Percentiles rank a stretch among this genome's conserved stretches.
These are phyloP conservation scores for Vitis cinerea DNA, from an alignment of 164 flowering plant species.

Conservation along the genomic window DNA sequence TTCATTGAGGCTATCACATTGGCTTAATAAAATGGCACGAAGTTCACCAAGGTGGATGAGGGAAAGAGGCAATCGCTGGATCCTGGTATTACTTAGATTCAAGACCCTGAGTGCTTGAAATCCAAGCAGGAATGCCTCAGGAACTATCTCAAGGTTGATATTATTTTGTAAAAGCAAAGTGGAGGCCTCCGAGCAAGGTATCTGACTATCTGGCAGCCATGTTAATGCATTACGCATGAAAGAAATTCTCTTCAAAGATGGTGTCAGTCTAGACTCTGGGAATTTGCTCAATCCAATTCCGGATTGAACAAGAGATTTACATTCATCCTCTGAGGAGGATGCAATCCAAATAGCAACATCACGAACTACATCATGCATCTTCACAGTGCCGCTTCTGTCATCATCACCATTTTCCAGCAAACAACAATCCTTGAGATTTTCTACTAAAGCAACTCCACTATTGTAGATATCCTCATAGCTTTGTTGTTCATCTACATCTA, in stretches of 20 bases:
- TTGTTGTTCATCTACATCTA: slow-evolving; percentile 7
- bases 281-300: slow-evolving; percentile 6
- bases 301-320: slow-evolving; percentile 9
- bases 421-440: slow-evolving; percentile 15
- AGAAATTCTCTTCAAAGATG: slow-evolving; percentile 10
- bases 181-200: slow-evolving; percentile 9
- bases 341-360: slow-evolving; percentile 19
- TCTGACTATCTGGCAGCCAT: neutral
- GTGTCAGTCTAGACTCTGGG: neutral
- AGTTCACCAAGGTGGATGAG: too few relatives aligned
- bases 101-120: slow-evolving; percentile 14
- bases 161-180: slow-evolving; percentile 25
- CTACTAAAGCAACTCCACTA: slow-evolving; percentile 6
- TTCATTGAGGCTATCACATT: too few relatives aligned
- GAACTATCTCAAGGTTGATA: slow-evolving; percentile 3
- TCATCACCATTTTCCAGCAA: slow-evolving; percentile 2
- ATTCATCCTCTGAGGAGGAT: slow-evolving; percentile 3
- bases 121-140: slow-evolving; percentile 13
- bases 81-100: slow-evolving; percentile 19
- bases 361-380: slow-evolving; percentile 16
- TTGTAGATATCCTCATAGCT: slow-evolving; percentile 4
- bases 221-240: slow-evolving; percentile 11
- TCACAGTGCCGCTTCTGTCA: neutral
- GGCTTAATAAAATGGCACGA: too few relatives aligned
- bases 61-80: slow-evolving; percentile 20